Base-by-base conservation (phyloP, 495 filamentous ascomycete genomes). In the Echria macrotheca region DNA sequence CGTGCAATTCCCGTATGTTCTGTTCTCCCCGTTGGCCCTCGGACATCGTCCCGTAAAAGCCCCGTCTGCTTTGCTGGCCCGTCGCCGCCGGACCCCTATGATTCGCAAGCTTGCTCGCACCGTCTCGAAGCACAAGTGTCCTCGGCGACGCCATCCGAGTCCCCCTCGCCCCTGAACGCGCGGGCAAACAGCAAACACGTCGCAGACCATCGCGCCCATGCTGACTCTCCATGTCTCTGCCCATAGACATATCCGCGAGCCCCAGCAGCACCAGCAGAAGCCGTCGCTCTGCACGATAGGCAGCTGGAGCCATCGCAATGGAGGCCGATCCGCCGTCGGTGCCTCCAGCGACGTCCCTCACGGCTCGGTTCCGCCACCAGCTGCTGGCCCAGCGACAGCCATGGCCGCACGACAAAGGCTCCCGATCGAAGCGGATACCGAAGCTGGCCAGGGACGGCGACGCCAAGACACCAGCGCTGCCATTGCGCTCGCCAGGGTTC, bases 151-250 rank as follows among this genome's bases (percentile, higher is more conserved):
- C 42, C 17, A 43, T 19, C 17, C 15, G 24, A 10, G 9, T 18
- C 22, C 5, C 12, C 25, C 44, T 3, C 42, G 25, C 17, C 11
- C n/a, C n/a, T 37, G 44, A 38, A 19, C 21, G 32, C 26, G 39
- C 29, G 15, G n/a, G 15, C 43, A 36, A 33, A 4, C 28, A n/a
- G 23, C n/a, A n/a, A n/a, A n/a, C n/a, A n/a, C n/a, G n/a, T n/a
- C n/a, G n/a, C n/a, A n/a, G n/a, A n/a, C n/a, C n/a, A 22, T 46
- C 43, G 43, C 43, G 43, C 38, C 23, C 37, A 31, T 52, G 38
- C 49, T 60, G 39, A 60, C 53, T 19, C 50, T 58, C 54, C 49
- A 65, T 65, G 62, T 53, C 59, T 60, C 36, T 38, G 22, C 31
- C 49, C 45, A 41, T 45, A 60, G 62, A 55, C 43, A 31, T 48